A percentile compares a stretch with the other conserved stretches of the same genome.
These are phyloP conservation scores for Cutaneotrichosporon sp. DNA, from an alignment of 1,284 basidiomycete genomes.

Conservation along the genomic window DNA sequence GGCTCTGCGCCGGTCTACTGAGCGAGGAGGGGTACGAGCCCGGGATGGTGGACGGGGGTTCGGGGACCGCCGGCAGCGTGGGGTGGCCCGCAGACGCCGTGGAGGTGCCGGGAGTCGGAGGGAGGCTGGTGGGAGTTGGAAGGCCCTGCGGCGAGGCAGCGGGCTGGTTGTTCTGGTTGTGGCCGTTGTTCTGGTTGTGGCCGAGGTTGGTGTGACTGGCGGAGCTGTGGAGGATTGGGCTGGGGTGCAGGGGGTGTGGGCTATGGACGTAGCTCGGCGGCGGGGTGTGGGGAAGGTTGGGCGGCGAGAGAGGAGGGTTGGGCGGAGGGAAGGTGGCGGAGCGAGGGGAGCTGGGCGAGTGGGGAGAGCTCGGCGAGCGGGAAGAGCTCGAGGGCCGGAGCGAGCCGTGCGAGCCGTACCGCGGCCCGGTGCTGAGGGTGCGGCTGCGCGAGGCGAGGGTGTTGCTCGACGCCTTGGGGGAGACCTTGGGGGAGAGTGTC, in stretches of 20 bases:
- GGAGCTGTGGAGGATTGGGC: too few species aligned
- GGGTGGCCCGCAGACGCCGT: too few species aligned
- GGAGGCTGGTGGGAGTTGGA: too few species aligned
- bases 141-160: too few species aligned
- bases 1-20: not conserved
- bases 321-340: not conserved
- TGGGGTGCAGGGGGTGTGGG: not conserved
- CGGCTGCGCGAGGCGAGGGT: not conserved
- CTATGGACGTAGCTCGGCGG: not conserved
- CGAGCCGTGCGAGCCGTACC: too few species aligned
- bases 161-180: too few species aligned
- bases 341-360: not conserved
- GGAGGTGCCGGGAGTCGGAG: too few species aligned
- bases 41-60: not conserved
- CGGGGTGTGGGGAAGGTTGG: not conserved
- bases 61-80: not conserved
- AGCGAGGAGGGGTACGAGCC: not conserved
- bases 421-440: too few species aligned
- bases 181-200: too few species aligned
- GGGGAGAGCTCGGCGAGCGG: too few species aligned
- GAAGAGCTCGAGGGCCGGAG: too few species aligned
- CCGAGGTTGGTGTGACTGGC: not conserved
- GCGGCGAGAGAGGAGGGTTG: not conserved
- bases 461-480: not conserved
- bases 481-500: not conserved